Evolutionary conservation across 1,284 basidiomycete species (phyloP).

Genomic region (Sporisorium exsertum): DNA sequence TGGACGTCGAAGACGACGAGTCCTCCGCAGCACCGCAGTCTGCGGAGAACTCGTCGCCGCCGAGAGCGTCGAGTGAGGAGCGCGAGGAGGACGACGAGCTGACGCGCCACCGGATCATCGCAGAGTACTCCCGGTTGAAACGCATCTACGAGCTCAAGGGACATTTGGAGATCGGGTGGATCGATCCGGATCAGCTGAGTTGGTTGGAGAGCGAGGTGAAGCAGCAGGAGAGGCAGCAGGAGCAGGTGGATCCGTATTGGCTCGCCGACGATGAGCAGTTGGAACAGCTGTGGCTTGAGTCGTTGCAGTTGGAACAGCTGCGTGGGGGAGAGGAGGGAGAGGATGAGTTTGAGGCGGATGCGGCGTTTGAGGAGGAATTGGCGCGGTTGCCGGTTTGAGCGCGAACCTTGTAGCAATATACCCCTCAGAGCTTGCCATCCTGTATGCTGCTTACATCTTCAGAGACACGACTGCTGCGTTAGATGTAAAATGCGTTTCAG

Average conservation of each 20-base stretch:
- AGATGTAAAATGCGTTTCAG: not conserved
- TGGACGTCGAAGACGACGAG: constrained; percentile 18
- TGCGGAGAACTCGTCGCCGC: not conserved
- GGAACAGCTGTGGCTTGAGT: constrained; percentile 36
- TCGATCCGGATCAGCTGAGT: constrained; percentile 43
- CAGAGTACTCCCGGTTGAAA: constrained; percentile 47
- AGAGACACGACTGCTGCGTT: not conserved
- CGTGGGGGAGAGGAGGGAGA: not conserved
- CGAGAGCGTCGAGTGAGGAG: not conserved
- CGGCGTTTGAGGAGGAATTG: constrained; percentile 23
- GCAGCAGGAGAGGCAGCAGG: constrained; percentile 3
- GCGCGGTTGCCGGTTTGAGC: constrained; percentile 18
- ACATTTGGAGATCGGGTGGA: constrained; percentile 47
- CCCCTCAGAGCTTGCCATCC: not conserved
- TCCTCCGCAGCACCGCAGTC: not conserved
- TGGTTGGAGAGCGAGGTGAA: constrained; percentile 35
- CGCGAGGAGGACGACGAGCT: constrained; percentile 46
- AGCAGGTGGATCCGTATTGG: constrained; percentile 23
- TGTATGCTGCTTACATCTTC: not conserved
- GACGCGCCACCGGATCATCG: constrained; percentile 34
- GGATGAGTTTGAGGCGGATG: constrained; percentile 13
- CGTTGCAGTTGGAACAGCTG: not conserved
- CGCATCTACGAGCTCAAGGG: constrained; percentile 47
- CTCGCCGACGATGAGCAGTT: constrained; percentile 27
- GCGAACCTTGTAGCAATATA: not conserved